Base-by-base conservation (phyloP, 345 rosid genomes). In the Conringia planisiliqua region DNA sequence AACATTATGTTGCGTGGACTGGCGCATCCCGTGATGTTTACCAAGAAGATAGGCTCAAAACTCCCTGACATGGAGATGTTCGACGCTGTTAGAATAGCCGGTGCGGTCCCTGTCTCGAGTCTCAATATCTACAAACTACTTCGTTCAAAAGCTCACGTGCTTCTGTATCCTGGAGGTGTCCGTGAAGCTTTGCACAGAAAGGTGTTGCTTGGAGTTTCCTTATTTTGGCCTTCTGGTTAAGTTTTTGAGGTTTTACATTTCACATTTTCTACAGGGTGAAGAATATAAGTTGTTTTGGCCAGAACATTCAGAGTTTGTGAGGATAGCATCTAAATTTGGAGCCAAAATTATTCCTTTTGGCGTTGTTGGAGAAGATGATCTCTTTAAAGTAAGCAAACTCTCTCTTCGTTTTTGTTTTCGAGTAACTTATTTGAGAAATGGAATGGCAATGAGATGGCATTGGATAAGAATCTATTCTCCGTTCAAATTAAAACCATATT, bases 291-390 rank as follows among this genome's bases (percentile, higher is more conserved):
- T 88, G 60, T 79, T 88, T 68, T 89, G 96, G 97, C 93, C 93
- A 7, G 86, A 89, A 44, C 87, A 78, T 18, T 79, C 84, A 3
- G 97, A 91, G 76, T 89, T 91, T 72, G 87, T 88, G 8, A 89
- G 93, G 66, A 79, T 86, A 72, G 91, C 96, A 27, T 85, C 97
- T 18, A 84, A 79, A 66, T 86, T 88, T 68, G 96, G 91, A 42
- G 91, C 96, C 59, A 91, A 84, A 50, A 91, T 89, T 48, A 77
- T 91, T 57, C 96, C 97, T 65, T 89, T 86, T 40, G 89, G 89
- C 0, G 64, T 66, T 4, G 88, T 89, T 26, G 97, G 97, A 82
- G 97, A 89, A 78, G 97, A 91, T 72, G 96, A 91, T 75, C 4
- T 87, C n/a, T 57, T 39, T 33, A 48, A 89, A 74, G 95, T 89